Evolutionary conservation across 352 stramenopile species (phyloP).

Genomic region (Pythium myriotylum): DNA sequence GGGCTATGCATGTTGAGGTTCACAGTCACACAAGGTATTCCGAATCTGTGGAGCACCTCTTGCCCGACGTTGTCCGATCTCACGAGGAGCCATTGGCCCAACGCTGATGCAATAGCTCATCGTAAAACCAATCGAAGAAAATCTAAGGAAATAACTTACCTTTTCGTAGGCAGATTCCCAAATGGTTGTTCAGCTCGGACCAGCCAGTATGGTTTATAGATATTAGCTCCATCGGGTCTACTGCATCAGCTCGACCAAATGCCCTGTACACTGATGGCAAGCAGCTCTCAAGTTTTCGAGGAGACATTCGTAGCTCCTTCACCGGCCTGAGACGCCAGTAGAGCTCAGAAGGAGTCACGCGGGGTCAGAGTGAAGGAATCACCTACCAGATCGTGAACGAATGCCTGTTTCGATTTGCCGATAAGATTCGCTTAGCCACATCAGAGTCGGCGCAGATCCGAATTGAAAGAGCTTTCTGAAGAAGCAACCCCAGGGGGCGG

Average conservation of each 20-base stretch:
- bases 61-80: conserved; percentile 21
- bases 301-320: conserved; percentile 5
- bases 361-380: no score
- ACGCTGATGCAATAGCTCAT: conserved; percentile 1
- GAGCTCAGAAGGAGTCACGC: no score
- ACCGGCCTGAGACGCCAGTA: conserved; percentile 30
- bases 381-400: conserved; percentile 29
- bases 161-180: conserved; percentile 19
- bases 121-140: neutral
- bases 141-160: conserved; percentile 2
- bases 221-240: conserved; percentile 26
- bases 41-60: conserved; percentile 16
- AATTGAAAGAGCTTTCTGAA: conserved; percentile 20
- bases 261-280: conserved; percentile 1
- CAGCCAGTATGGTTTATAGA: neutral
- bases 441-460: conserved; percentile 19
- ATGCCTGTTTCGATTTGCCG: conserved; percentile 16
- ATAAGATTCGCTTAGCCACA: conserved; percentile 25
- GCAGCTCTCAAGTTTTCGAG: conserved; percentile 17
- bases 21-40: conserved; percentile 17
- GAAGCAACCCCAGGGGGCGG: conserved; percentile 13
- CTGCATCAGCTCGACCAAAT: conserved; percentile 14
- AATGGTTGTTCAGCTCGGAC: neutral
- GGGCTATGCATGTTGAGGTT: conserved; percentile 31
- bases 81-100: conserved; percentile 29